Conservation (phyloP, 768 basidiomycete species). For the Cubamyces sp. region DNA sequence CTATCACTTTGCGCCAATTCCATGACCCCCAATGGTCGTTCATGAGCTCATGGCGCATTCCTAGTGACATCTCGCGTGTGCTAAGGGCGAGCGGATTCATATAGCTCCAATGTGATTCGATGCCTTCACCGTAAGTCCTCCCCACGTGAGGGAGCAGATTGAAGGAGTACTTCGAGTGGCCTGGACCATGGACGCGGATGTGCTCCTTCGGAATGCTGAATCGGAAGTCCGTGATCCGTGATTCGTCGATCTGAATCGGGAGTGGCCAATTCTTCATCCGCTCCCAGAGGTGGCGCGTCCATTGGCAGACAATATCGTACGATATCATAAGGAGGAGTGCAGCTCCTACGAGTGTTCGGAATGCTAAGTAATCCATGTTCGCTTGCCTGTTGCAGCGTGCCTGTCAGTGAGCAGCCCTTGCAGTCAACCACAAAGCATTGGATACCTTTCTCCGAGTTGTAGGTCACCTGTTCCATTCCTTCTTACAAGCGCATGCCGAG, state of each 20-base stretch:
- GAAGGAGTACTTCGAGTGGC: slow-evolving; percentile 35
- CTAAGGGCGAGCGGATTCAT: slow-evolving; percentile 15
- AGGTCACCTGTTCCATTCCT: not conserved
- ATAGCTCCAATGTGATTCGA: slow-evolving; percentile 29
- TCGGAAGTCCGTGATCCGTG: slow-evolving; percentile 2
- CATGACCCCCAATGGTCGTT: slow-evolving; percentile 34
- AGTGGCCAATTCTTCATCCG: slow-evolving; percentile 23
- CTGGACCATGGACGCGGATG: slow-evolving; percentile 33
- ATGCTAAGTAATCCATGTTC: slow-evolving; percentile 32
- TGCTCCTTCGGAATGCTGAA: slow-evolving; percentile 40
- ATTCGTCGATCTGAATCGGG: slow-evolving; percentile 2
- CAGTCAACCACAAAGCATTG: not conserved
- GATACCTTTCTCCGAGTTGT: not conserved
- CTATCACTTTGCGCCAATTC: slow-evolving; percentile 36
- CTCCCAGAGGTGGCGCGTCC: slow-evolving; percentile 29
- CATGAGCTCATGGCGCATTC: slow-evolving; percentile 14
- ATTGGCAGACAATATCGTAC: slow-evolving; percentile 37
- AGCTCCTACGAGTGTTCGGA: not conserved
- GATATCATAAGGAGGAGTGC: slow-evolving; percentile 11
- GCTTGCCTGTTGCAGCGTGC: not conserved
- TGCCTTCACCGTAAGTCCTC: slow-evolving; percentile 32
- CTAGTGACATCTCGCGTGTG: slow-evolving; percentile 25
- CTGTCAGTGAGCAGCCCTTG: not conserved
- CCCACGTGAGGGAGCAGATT: slow-evolving; percentile 29
- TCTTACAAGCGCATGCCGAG: not conserved